These are phyloP conservation scores for Trypanosomatidae sp. DNA, from an alignment of 208 protist species.

Conservation along the genomic window DNA sequence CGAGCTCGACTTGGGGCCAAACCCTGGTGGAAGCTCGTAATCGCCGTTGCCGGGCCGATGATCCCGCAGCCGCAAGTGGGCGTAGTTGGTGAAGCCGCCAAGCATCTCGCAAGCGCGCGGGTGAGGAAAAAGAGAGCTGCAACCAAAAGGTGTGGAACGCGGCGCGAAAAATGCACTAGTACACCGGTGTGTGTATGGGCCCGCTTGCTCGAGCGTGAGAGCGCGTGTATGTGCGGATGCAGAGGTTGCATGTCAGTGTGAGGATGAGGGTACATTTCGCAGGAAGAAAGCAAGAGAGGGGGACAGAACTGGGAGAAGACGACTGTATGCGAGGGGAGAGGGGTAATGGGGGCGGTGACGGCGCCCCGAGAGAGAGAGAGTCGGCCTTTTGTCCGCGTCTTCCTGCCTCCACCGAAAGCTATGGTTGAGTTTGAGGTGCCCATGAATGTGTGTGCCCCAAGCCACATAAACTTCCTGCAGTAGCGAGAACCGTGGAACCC, in stretches of 20 bases:
- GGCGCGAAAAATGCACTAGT: background rate
- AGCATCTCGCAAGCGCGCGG: constrained; percentile 8
- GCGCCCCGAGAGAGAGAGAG: background rate
- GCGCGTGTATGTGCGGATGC: background rate
- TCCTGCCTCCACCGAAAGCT: background rate
- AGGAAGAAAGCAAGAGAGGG: background rate
- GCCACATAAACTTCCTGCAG: background rate
- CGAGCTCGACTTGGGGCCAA: constrained; percentile 39
- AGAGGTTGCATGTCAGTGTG: background rate
- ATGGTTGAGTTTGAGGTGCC: background rate
- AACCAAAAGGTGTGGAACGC: background rate
- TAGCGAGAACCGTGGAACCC: background rate
- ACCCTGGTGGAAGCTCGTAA: constrained; percentile 52
- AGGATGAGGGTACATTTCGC: background rate
- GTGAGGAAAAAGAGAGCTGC: background rate
- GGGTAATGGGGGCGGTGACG: background rate
- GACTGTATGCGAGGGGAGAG: background rate
- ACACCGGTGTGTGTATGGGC: too few relatives aligned
- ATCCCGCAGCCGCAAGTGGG: constrained; percentile 74
- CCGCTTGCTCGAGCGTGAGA: background rate
- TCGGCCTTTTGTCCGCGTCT: background rate
- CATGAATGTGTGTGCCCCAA: background rate
- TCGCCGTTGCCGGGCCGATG: constrained; percentile 63
- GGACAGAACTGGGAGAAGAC: background rate
- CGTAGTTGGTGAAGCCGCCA: constrained; percentile 74